Percentiles rank a stretch among this genome's conserved stretches.
These are phyloP conservation scores for Alternaria metachromatica DNA, from an alignment of 2,329 filamentous ascomycete genomes.

Conservation along the genomic window DNA sequence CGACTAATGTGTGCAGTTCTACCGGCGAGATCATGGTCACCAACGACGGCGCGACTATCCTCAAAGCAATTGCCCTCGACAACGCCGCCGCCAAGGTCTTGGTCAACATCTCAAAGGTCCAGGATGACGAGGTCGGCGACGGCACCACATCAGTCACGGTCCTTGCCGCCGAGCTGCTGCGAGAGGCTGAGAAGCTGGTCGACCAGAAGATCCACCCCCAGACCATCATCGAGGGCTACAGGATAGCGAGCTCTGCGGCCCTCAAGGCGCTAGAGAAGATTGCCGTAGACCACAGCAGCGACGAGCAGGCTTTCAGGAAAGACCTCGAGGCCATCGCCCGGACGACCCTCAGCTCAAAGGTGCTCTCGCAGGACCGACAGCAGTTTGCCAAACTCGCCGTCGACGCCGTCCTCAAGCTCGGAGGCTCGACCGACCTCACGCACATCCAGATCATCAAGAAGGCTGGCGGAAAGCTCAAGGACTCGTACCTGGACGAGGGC, in stretches of 20 bases:
- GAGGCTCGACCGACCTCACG: constrained; percentile 89
- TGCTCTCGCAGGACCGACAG: constrained; percentile 89
- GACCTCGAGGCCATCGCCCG: constrained; percentile 90
- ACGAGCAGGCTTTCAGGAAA: constrained; percentile 82
- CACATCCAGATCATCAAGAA: constrained; percentile 99
- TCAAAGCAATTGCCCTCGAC: constrained; percentile 97
- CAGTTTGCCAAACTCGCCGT: constrained; percentile 90
- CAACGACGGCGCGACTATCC: constrained; percentile 97
- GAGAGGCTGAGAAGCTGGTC: constrained; percentile 96
- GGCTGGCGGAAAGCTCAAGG: constrained; percentile 93
- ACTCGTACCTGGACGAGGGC: constrained; percentile 96
- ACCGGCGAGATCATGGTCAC: constrained; percentile 98
- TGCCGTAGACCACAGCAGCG: constrained; percentile 88
- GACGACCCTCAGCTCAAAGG: constrained; percentile 96
- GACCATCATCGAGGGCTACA: constrained; percentile 98
- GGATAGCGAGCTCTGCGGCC: constrained; percentile 92
- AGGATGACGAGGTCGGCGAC: constrained; percentile 98
- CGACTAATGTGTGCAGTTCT: constrained; percentile 64
- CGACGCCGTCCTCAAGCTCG: constrained; percentile 88
- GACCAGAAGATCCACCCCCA: constrained; percentile 99
- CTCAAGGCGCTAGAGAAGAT: constrained; percentile 81
- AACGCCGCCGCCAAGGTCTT: constrained; percentile 98
- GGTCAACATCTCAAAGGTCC: constrained; percentile 99
- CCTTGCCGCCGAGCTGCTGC: constrained; percentile 89
- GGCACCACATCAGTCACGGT: constrained; percentile 98